A percentile compares a stretch with the other conserved stretches of the same genome.
phyloP scores from a whole-genome alignment of 2,329 filamentous ascomycete genomes.

The Cladosporium velox region DNA sequence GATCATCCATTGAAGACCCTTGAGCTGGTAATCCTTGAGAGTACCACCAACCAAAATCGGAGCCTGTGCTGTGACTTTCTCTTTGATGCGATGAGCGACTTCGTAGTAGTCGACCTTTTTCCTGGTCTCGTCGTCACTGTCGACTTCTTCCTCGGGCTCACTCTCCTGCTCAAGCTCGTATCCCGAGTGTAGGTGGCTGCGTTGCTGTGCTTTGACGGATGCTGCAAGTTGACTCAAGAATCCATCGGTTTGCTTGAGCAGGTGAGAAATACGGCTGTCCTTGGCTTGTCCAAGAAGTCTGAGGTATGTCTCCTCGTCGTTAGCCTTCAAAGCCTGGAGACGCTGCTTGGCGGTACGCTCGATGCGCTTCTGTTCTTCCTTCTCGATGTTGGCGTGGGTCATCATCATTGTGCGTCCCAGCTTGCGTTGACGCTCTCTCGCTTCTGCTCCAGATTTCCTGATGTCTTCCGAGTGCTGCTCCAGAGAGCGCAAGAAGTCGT shows the following conservation, averaged over 20 bases:
- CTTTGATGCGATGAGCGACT: constrained; percentile 92
- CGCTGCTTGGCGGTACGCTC: constrained; percentile 98
- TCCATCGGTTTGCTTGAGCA: constrained; percentile 94
- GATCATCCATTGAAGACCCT: constrained; percentile 99
- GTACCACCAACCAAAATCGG: constrained; percentile 84
- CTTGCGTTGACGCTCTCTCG: constrained; percentile 77
- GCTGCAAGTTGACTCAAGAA: constrained; percentile 95
- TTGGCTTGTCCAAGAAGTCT: constrained; percentile 98
- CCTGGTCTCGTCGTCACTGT: constrained; percentile 65
- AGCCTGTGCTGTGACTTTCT: constrained; percentile 84
- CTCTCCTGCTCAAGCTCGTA: constrained; percentile 73
- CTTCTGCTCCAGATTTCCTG: constrained; percentile 63
- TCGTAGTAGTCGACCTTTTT: constrained; percentile 98
- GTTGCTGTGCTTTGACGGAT: constrained; percentile 92
- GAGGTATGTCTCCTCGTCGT: constrained; percentile 98
- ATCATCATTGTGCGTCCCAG: constrained; percentile 84
- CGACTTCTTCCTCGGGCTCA: constrained; percentile 69
- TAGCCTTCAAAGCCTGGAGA: constrained; percentile 97
- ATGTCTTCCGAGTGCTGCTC: constrained; percentile 80
- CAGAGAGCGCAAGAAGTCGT: constrained; percentile 86
- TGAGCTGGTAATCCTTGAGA: constrained; percentile 96
- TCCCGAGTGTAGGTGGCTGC: constrained; percentile 69
- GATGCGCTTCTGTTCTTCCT: constrained; percentile 98
- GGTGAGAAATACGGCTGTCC: constrained; percentile 97
- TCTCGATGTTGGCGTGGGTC: constrained; percentile 95